Evolutionary conservation across 352 stramenopile genomes (phyloP), one percentile per base, ranked within the genome.

Genomic region (Pythium diclinum): DNA sequence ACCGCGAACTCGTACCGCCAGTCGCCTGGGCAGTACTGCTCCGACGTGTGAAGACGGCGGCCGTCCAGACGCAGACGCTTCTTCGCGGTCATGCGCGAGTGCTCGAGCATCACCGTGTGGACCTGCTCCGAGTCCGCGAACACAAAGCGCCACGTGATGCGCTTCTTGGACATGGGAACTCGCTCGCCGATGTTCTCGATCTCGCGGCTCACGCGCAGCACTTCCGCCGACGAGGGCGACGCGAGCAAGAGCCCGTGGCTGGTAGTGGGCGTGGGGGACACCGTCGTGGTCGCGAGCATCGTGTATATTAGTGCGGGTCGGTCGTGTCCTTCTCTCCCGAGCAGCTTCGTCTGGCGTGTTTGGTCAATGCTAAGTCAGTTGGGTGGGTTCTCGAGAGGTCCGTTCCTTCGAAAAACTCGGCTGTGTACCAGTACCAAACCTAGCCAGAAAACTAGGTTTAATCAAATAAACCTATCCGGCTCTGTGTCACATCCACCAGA

Each of bases 141-240:
- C 40, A 94, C 82, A 58, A 95, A 94, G 56, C 83, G 83, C 85
- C 25, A 28, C 25, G 25, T 28, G 25, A 28, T 28, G 25, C 25
- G 25, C 25, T 28, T 28, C 25, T 28, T 95, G 56, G 84, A 92
- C 69, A 88, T 72, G 36, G 87, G 63, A 21, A 95, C 79, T 48
- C 87, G 84, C 32, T 78, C 84, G 40, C 87, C 87, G 59, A 92
- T 92, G 73, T 91, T 95, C 68, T 95, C 87, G 28, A 89, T 73
- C 67, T 93, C 85, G 56, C 74, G 79, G 14, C 73, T 77, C 46
- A 92, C 81, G 52, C 83, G 81, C 17, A 89, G 73, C 57, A 89
- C 79, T n/a, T 14, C 40, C 19, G 63, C 54, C n/a, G 36, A 14
- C 21, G 55, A 69, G 0, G 61, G 61, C 53, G 51, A 60, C 33